Evolutionary conservation across 768 basidiomycete genomes (phyloP).

Genomic region (Hericium erinaceus): DNA sequence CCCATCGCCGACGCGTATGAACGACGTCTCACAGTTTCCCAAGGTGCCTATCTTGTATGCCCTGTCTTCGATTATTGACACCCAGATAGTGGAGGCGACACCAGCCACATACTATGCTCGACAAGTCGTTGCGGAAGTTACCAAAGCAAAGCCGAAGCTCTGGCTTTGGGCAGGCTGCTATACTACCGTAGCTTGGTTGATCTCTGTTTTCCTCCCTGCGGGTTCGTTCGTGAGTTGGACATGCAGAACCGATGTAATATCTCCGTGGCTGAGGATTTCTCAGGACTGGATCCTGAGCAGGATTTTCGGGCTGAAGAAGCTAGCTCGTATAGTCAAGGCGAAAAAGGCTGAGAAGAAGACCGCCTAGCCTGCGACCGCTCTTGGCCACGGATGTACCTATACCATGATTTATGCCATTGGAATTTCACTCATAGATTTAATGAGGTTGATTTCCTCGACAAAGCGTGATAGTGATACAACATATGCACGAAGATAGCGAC

Average conservation of each 20-base stretch:
- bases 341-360: not conserved
- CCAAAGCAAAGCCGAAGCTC: not conserved
- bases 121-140: not conserved
- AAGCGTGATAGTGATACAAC: conserved; percentile 10
- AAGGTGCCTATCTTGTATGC: not conserved
- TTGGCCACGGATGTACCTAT: too few species aligned
- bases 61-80: not conserved
- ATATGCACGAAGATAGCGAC: conserved; percentile 3
- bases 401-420: not conserved
- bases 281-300: not conserved
- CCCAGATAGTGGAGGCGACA: not conserved
- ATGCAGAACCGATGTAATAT: not conserved
- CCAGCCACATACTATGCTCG: not conserved
- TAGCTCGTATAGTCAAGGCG: not conserved
- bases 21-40: not conserved
- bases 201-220: not conserved
- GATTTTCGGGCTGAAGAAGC: not conserved
- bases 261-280: not conserved
- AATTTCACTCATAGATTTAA: not conserved
- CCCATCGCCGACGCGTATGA: not conserved
- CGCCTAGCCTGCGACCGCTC: not conserved
- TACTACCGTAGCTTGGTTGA: not conserved
- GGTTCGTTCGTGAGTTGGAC: not conserved
- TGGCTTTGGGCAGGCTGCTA: not conserved
- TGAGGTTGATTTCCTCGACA: not conserved